Base-by-base conservation (phyloP, 352 stramenopile species). In the Bremia lactucae region DNA sequence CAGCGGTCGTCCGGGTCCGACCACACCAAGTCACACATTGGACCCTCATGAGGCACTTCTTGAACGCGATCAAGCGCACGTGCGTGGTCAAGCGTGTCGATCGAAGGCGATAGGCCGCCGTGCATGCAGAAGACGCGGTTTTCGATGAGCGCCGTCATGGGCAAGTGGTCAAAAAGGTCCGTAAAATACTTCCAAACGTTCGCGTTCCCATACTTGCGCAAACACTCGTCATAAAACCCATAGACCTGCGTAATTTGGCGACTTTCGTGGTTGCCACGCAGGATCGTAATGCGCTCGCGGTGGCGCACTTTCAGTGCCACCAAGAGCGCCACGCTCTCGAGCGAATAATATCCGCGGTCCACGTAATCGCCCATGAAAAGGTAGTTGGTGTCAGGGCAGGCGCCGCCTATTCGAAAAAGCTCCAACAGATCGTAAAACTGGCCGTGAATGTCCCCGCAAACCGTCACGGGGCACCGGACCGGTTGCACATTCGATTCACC, bases 181-280 rank as follows among this genome's bases (percentile, higher is more conserved):
- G 82, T 94, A 41, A 92, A 94, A 65, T 91, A 91, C 55, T 92
- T 90, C 79, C 80, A 94, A 9, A 94, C 80, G 54, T 92, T 94
- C 28, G 75, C 80, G 41, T 91, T 91, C 67, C 96, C 96, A 70
- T 99, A 99, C 74, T 99, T 99, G 50, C 53, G 49, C 42, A 57
- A 38, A 61, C 71, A 83, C 55, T 87, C 75, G 46, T 87, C 75
- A 45, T 86, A 85, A 39, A 85, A 87, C 29, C 82, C 82, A 49
- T 87, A 92, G 47, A 90, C 75, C 26, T 79, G 67, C 41, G 87
- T 89, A 60, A 90, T 89, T 43, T 77, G 78, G 5, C 68, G 72
- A 42, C 54, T 73, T 50, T 92, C 80, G 61, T 91, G 78, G 62
- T 89, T 90, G 26, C 75, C 72, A 5, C 76, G 74, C 28, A 92